Evolutionary conservation across 2,329 filamentous ascomycete species (phyloP).

Genomic region (Rhinocladiella similis): DNA sequence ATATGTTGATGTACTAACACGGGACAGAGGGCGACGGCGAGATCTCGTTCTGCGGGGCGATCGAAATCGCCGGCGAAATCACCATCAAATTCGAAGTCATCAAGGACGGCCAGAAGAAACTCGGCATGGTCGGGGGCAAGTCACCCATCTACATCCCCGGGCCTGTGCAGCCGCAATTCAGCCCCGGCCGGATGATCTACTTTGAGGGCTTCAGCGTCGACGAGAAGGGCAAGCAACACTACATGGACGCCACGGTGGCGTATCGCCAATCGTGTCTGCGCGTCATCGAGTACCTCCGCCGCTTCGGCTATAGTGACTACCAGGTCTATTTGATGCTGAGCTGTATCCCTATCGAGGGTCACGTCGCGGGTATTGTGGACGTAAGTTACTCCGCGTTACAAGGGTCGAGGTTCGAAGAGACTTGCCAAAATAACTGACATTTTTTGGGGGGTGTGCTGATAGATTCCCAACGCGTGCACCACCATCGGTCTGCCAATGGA

Average conservation of each 20-base stretch:
- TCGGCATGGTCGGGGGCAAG: constrained; percentile 64
- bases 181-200: constrained; percentile 76
- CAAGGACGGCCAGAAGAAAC: constrained; percentile 72
- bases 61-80: constrained; percentile 91
- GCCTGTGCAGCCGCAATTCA: constrained; percentile 84
- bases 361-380: constrained; percentile 86
- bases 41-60: constrained; percentile 84
- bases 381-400: constrained; percentile 31
- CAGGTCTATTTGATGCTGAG: constrained; percentile 84
- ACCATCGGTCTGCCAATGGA: constrained; percentile 87
- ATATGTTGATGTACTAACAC: neutral
- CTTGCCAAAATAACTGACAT: too few relatives aligned
- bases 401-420: too few relatives aligned
- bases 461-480: constrained; percentile 84
- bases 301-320: constrained; percentile 70
- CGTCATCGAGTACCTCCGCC: constrained; percentile 74
- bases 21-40: constrained; percentile 76
- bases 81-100: constrained; percentile 88
- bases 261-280: constrained; percentile 79
- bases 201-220: constrained; percentile 85
- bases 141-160: constrained; percentile 83
- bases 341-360: constrained; percentile 83
- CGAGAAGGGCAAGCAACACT: constrained; percentile 84
- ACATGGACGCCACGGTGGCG: constrained; percentile 80
- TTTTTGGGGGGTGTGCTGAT: neutral